Conservation (phyloP, 768 basidiomycete genomes). For the Tylopilus cervinicoccineus region DNA sequence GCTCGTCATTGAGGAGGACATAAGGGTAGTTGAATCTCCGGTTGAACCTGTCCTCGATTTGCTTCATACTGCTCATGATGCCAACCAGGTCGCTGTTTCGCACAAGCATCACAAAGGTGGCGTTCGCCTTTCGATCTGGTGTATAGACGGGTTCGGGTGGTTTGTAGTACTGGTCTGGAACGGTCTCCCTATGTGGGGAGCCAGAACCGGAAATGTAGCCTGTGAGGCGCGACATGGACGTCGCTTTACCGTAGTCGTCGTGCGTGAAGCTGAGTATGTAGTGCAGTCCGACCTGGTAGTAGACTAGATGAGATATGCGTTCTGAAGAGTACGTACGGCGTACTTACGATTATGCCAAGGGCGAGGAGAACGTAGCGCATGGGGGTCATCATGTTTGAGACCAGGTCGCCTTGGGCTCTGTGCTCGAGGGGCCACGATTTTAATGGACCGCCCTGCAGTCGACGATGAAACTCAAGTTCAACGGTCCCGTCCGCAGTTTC, state of each 20-base stretch:
- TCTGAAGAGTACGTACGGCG: background rate
- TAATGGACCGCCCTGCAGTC: background rate
- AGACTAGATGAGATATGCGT: conserved; percentile 7
- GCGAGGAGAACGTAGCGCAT: conserved; percentile 53
- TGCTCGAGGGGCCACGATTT: background rate
- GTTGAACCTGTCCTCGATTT: conserved; percentile 89
- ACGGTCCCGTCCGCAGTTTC: background rate
- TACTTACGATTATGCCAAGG: conserved; percentile 43
- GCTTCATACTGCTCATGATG: conserved; percentile 60
- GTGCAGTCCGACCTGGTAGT: conserved; percentile 35
- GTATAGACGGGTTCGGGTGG: conserved; percentile 33
- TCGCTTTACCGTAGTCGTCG: conserved; percentile 40
- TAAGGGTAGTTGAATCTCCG: conserved; percentile 75
- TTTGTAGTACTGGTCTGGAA: conserved; percentile 57
- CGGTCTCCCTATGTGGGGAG: conserved; percentile 54
- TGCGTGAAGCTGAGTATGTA: conserved; percentile 42
- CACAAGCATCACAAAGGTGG: conserved; percentile 77
- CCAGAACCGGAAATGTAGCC: conserved; percentile 19
- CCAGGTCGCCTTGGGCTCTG: background rate
- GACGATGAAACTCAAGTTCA: background rate
- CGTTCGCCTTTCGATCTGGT: conserved; percentile 68
- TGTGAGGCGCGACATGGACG: conserved; percentile 34
- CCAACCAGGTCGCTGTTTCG: conserved; percentile 61
- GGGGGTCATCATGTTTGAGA: conserved; percentile 51
- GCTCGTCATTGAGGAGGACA: conserved; percentile 84